phyloP scores from a whole-genome alignment of 2,329 filamentous ascomycete species.

The Beauveria caledonica region DNA sequence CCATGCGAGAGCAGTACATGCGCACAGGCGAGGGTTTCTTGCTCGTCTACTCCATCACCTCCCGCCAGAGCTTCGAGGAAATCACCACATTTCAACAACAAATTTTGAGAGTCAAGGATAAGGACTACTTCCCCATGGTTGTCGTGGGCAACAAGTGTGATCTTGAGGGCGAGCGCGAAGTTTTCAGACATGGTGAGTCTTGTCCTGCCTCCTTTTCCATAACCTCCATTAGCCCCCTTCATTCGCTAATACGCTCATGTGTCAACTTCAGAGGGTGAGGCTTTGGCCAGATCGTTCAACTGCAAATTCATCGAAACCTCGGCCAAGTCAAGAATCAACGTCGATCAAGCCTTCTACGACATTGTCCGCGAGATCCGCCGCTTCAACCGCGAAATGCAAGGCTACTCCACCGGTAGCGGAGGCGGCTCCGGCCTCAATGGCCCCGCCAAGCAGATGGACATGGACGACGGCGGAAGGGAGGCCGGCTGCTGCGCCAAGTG shows the following conservation, averaged over 20 bases:
- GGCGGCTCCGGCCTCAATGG: constrained; percentile 53
- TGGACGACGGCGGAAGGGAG: constrained; percentile 59
- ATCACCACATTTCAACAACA: constrained; percentile 99
- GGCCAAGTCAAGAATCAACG: constrained; percentile 94
- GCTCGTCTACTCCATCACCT: constrained; percentile 96
- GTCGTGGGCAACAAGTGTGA: constrained; percentile 99
- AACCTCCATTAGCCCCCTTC: constrained; percentile 1
- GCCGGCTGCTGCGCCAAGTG: constrained; percentile 80
- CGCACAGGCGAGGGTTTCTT: constrained; percentile 96
- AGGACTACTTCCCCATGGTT: constrained; percentile 99
- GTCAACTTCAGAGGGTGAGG: constrained; percentile 66
- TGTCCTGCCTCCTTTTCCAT: background rate
- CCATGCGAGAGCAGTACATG: constrained; percentile 99
- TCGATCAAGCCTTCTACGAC: constrained; percentile 97
- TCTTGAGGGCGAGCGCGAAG: constrained; percentile 85
- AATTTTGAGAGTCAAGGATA: constrained; percentile 97
- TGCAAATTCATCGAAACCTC: constrained; percentile 99
- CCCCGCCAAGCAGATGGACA: constrained; percentile 67
- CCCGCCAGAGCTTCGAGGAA: constrained; percentile 94
- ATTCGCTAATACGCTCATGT: constrained; percentile 5
- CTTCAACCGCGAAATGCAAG: constrained; percentile 97
- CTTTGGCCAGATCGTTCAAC: constrained; percentile 75
- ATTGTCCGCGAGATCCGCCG: constrained; percentile 95
- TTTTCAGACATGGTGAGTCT: constrained; percentile 77
- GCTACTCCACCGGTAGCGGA: constrained; percentile 66